Evolutionary conservation across 345 rosid species (phyloP), one percentile per base, ranked within the genome.

Genomic region (Acer yangbiense): DNA sequence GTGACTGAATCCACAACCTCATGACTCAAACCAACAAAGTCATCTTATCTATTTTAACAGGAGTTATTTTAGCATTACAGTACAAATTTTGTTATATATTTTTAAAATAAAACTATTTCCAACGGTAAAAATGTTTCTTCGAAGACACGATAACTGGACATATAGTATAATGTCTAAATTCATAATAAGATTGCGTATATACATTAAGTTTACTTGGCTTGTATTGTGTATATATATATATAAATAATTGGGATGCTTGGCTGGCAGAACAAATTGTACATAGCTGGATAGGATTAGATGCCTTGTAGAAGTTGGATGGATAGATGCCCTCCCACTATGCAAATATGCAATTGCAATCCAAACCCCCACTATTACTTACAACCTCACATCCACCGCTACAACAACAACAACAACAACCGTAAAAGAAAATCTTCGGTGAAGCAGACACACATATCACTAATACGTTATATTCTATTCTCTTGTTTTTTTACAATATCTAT

Each of bases 321-420:
- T 75, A 71, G 77, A 79, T 79, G 73, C 81, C 73, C 69, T 55
- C 77, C 87, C 77, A 79, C 83, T 66, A 57, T 61, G 35, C 60
- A 23, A 32, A 4, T 35, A 35, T 4, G 39, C 39, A 35, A 35
- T 35, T 35, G 39, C 39, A 35, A 9, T 2, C 16, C 11, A 6
- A 6, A 23, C 76, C 77, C 63, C 74, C 29, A 35, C 75, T 20
- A 50, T n/a, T 80, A 61, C 79, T 76, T 79, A 64, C 81, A 69
- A 21, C 83, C 65, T 18, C 25, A 18, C 11, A 50, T 50, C 55
- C 18, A 50, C 55, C 0, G 13, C 55, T 2, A n/a, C 20, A 57
- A 57, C 62, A 9, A n/a, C 20, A 17, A 57, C 62, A 25, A 25
- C 27, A 9, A n/a, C 20, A 18, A 57, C 62, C 11, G 9, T n/a